Evolutionary conservation across 805 yeast genomes (phyloP).

Genomic region (Novakomyces olei): DNA sequence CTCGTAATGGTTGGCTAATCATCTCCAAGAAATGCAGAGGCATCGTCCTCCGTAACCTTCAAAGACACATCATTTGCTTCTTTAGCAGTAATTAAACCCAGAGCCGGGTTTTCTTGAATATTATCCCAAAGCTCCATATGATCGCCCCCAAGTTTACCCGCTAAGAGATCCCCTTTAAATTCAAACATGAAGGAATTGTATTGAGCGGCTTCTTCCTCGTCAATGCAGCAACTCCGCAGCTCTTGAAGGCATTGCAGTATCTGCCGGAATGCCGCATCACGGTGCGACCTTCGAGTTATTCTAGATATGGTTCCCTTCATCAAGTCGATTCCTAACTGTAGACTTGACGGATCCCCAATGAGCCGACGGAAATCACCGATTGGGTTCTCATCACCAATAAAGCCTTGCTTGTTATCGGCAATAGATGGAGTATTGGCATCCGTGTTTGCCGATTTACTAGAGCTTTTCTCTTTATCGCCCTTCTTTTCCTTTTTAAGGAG

Average conservation of each 20-base stretch:
- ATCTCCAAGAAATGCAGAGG: too few relatives aligned
- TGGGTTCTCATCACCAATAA: slow-evolving; percentile 1
- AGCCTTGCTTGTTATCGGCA: too few relatives aligned
- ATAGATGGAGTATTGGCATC: not conserved
- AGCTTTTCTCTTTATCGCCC: not conserved
- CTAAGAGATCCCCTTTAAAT: not conserved
- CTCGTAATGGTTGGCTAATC: too few relatives aligned
- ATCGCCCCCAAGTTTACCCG: too few relatives aligned
- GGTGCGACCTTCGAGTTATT: not conserved
- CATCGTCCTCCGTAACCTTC: too few relatives aligned
- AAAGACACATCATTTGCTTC: too few relatives aligned
- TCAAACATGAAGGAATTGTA: not conserved
- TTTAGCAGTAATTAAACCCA: too few relatives aligned
- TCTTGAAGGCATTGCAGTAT: not conserved
- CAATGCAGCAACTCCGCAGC: not conserved
- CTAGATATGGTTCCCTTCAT: not conserved
- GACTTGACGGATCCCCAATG: not conserved
- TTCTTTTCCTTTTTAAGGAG: not conserved
- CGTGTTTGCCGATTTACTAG: too few relatives aligned
- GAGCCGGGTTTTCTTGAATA: too few relatives aligned
- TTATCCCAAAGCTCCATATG: too few relatives aligned
- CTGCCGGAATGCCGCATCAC: not conserved
- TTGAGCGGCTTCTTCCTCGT: slow-evolving; percentile 1
- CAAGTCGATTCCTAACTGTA: not conserved
- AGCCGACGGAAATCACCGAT: not conserved